Evolutionary conservation across 305 asterid genomes (phyloP).

Genomic region (Striga hermonthica): DNA sequence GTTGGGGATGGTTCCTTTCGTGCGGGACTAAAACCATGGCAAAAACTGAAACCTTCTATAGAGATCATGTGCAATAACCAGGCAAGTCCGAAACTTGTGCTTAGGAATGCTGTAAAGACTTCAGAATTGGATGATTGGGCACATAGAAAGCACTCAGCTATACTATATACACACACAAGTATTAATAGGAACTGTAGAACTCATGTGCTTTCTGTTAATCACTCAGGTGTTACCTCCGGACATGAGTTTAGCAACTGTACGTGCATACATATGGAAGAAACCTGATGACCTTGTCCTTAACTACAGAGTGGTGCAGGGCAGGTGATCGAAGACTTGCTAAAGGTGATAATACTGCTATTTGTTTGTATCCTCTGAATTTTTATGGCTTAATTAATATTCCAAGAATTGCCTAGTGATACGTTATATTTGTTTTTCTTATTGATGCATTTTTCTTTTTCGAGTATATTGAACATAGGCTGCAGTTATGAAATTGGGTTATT

Average conservation of each 20-base stretch:
- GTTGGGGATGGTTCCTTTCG: conserved; percentile 47
- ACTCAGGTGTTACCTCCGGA: conserved; percentile 69
- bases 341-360: neutral
- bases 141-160: neutral
- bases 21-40: conserved; percentile 45
- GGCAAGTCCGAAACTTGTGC: conserved; percentile 39
- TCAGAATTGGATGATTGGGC: conserved; percentile 5
- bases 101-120: neutral
- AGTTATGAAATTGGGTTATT: too few species aligned
- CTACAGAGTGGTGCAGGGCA: conserved; percentile 54
- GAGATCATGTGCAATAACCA: conserved; percentile 75
- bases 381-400: too few species aligned
- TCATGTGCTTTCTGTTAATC: conserved; percentile 18
- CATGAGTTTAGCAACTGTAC: conserved; percentile 83
- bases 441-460: too few species aligned
- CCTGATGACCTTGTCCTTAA: conserved; percentile 74
- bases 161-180: neutral
- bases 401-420: too few species aligned
- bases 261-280: conserved; percentile 80
- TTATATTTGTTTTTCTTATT: too few species aligned
- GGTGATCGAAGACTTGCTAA: conserved; percentile 37
- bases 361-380: neutral
- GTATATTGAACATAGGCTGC: too few species aligned
- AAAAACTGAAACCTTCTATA: conserved; percentile 61
- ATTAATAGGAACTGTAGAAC: neutral